Evolutionary conservation across 345 rosid species (phyloP).

Genomic region (Brassica cretica): DNA sequence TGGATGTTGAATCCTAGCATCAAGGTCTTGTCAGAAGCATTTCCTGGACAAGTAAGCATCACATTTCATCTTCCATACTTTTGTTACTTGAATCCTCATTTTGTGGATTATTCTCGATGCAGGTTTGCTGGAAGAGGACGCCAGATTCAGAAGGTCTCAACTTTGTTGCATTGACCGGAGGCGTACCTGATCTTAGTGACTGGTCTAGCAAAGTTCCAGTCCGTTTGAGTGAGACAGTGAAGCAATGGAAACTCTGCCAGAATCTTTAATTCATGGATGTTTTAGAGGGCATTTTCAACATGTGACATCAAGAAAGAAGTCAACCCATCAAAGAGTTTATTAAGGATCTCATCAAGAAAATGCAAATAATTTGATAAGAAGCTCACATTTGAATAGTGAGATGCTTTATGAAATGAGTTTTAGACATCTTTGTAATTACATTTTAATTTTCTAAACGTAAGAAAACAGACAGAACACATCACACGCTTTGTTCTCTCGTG

Average conservation of each 20-base stretch:
- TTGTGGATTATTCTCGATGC: slow-evolving; percentile 4
- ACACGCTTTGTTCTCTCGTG: slow-evolving; percentile 30
- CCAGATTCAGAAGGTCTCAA: slow-evolving; percentile 55
- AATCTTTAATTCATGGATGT: background rate
- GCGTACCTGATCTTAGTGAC: slow-evolving; percentile 54
- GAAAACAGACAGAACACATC: slow-evolving; percentile 30
- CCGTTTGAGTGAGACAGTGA: slow-evolving; percentile 52
- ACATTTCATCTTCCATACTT: slow-evolving; percentile 1
- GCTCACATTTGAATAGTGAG: background rate
- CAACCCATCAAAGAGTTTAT: background rate
- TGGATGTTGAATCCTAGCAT: slow-evolving; percentile 63
- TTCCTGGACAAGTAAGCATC: slow-evolving; percentile 61
- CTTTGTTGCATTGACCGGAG: slow-evolving; percentile 72
- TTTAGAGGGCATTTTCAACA: background rate
- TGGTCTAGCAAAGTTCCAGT: slow-evolving; percentile 70
- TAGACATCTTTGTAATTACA: background rate
- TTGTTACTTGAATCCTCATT: background rate
- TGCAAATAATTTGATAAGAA: background rate
- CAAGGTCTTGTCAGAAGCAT: slow-evolving; percentile 62
- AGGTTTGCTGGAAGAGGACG: slow-evolving; percentile 75
- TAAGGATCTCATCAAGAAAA: background rate
- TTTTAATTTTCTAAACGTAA: too few relatives aligned
- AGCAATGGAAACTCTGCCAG: slow-evolving; percentile 63
- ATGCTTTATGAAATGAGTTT: background rate
- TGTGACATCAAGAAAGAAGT: background rate